Conservation (phyloP, 2,329 filamentous ascomycete genomes). For the Aspergillus vadensis region DNA sequence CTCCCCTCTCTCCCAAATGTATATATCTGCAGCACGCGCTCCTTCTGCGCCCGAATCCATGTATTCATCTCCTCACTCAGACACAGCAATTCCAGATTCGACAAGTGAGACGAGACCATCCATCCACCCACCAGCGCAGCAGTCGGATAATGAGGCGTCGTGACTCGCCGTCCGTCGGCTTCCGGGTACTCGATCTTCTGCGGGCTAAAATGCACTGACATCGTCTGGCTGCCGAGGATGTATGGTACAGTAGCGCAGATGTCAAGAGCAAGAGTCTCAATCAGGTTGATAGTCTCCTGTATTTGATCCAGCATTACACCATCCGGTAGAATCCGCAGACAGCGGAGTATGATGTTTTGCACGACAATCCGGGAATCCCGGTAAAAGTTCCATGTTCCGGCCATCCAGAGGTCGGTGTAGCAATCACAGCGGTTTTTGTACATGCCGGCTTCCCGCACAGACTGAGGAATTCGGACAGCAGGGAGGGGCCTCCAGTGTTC, state of each 20-base stretch:
- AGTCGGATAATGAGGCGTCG: conserved; percentile 22
- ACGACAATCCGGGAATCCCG: conserved; percentile 32
- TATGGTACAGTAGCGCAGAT: conserved; percentile 33
- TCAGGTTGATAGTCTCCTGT: conserved; percentile 4
- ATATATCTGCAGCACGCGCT: conserved; percentile 30
- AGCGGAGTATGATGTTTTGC: conserved; percentile 31
- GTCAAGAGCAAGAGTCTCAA: conserved; percentile 26
- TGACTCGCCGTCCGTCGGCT: conserved; percentile 22
- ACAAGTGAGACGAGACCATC: conserved; percentile 24
- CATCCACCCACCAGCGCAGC: conserved; percentile 32
- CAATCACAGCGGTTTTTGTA: conserved; percentile 33
- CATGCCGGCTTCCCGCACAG: conserved; percentile 29
- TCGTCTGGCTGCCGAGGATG: conserved; percentile 29
- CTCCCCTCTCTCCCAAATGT: conserved; percentile 7
- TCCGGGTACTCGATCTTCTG: conserved; percentile 28
- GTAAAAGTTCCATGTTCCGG: conserved; percentile 33
- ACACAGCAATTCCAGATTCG: conserved; percentile 24
- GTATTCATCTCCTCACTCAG: conserved; percentile 21
- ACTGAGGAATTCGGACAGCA: conserved; percentile 27
- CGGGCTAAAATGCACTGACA: conserved; percentile 24
- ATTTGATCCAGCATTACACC: conserved; percentile 6
- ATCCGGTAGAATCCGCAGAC: conserved; percentile 21
- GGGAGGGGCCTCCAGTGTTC: conserved; percentile 26
- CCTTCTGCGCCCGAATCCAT: conserved; percentile 29
- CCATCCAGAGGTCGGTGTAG: conserved; percentile 33